phyloP scores from a whole-genome alignment of 805 yeast species.

The Pichia membranifaciens region DNA sequence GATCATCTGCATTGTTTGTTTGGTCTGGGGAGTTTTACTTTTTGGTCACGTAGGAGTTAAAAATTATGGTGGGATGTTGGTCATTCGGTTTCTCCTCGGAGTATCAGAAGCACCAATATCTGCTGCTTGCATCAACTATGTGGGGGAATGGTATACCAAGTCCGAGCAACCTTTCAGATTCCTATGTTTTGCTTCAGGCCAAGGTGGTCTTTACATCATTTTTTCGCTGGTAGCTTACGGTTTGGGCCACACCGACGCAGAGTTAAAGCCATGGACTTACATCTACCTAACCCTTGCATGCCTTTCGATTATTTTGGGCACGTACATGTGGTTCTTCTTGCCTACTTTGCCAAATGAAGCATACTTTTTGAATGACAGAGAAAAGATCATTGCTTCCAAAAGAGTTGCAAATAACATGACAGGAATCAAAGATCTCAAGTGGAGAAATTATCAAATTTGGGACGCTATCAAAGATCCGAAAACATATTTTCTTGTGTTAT shows the following conservation, averaged over 20 bases:
- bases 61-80: slow-evolving; percentile 42
- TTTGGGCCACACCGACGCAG: slow-evolving; percentile 16
- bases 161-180: slow-evolving; percentile 38
- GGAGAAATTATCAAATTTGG: slow-evolving; percentile 40
- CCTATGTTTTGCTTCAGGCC: slow-evolving; percentile 30
- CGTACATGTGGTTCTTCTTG: slow-evolving; percentile 33
- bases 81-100: slow-evolving; percentile 34
- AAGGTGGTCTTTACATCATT: slow-evolving; percentile 39
- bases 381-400: slow-evolving; percentile 38
- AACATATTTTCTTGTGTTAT: slow-evolving; percentile 34
- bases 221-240: slow-evolving; percentile 31
- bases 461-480: slow-evolving; percentile 44
- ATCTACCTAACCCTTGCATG: slow-evolving; percentile 49
- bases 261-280: slow-evolving; percentile 39
- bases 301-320: slow-evolving; percentile 36
- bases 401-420: slow-evolving; percentile 31
- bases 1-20: slow-evolving; percentile 24
- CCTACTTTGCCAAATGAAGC: slow-evolving; percentile 52
- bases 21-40: slow-evolving; percentile 32
- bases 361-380: slow-evolving; percentile 34
- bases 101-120: slow-evolving; percentile 34
- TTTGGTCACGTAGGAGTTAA: slow-evolving; percentile 39
- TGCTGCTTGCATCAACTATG: slow-evolving; percentile 41
- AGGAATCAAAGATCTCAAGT: slow-evolving; percentile 35
- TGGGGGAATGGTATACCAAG: slow-evolving; percentile 44